A percentile compares a stretch with the other conserved stretches of the same genome.
Conservation (phyloP, 768 basidiomycete genomes). For the Candolleomyces eurysporus region DNA sequence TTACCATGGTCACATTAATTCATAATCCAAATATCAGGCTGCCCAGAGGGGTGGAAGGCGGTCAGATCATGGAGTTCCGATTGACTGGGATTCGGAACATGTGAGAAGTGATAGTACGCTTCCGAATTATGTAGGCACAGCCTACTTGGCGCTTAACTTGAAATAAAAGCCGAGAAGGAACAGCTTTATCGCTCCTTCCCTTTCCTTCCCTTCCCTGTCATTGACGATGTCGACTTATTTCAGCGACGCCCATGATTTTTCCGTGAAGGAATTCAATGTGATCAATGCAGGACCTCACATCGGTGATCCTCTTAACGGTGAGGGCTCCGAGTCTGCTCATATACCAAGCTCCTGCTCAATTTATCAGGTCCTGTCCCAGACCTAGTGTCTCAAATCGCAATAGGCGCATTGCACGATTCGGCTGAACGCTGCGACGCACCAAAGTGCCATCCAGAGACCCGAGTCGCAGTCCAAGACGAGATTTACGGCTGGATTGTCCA, state of each 20-base stretch:
- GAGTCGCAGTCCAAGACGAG: conserved; percentile 8
- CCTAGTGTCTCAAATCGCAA: not conserved
- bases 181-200: no score
- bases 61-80: not conserved
- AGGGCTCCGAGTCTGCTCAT: no score
- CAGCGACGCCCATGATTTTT: no score
- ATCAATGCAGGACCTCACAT: no score
- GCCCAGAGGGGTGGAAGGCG: not conserved
- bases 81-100: not conserved
- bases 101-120: not conserved
- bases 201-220: no score
- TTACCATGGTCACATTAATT: not conserved
- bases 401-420: conserved; percentile 8
- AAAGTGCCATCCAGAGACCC: conserved; percentile 5
- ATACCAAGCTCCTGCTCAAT: no score
- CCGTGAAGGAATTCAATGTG: no score
- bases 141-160: no score
- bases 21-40: not conserved
- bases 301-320: no score
- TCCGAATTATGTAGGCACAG: no score
- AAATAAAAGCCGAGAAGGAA: no score
- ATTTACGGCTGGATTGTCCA: conserved; percentile 5
- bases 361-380: not conserved
- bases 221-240: no score
- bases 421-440: conserved; percentile 9